These are phyloP conservation scores for Platanus orientalis DNA, from an alignment of 164 flowering plant genomes.

Conservation along the genomic window DNA sequence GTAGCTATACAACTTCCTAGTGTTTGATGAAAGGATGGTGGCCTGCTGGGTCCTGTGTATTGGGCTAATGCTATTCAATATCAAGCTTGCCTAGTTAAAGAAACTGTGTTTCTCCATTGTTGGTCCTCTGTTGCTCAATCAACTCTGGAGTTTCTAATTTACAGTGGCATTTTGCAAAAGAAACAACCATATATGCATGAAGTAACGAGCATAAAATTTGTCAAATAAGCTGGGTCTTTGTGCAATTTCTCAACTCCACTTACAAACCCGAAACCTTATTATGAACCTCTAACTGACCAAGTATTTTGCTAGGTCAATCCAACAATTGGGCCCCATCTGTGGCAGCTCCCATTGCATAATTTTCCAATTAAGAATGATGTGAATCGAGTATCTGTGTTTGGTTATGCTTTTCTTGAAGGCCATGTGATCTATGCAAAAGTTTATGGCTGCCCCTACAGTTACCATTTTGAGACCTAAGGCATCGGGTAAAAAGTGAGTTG, in stretches of 20 bases:
- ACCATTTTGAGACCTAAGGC: constrained; percentile 62
- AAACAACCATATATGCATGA: constrained; percentile 93
- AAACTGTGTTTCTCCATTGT: constrained; percentile 72
- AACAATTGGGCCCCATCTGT: constrained; percentile 68
- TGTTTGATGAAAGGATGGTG: too few species aligned
- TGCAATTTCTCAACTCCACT: constrained; percentile 74
- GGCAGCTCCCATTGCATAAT: constrained; percentile 69
- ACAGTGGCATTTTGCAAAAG: constrained; percentile 63
- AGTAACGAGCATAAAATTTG: constrained; percentile 63
- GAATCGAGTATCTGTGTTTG: constrained; percentile 56
- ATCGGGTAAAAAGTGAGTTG: constrained; percentile 60
- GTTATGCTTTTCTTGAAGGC: constrained; percentile 77
- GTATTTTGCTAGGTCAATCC: constrained; percentile 57
- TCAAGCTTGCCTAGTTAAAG: constrained; percentile 72
- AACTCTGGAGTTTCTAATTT: constrained; percentile 80
- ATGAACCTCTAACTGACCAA: constrained; percentile 55
- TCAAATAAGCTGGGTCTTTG: constrained; percentile 51
- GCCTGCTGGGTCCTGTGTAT: too few species aligned
- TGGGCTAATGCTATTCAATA: constrained; percentile 50
- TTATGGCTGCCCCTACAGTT: constrained; percentile 53
- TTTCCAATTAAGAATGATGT: constrained; percentile 37
- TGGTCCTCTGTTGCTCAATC: constrained; percentile 61
- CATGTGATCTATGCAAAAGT: constrained; percentile 41
- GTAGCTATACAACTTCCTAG: too few species aligned
- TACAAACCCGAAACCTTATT: constrained; percentile 68